A percentile compares a stretch with the other conserved stretches of the same genome.
Conservation (phyloP, 73 alveolate genomes). For the Blepharisma stoltei region DNA sequence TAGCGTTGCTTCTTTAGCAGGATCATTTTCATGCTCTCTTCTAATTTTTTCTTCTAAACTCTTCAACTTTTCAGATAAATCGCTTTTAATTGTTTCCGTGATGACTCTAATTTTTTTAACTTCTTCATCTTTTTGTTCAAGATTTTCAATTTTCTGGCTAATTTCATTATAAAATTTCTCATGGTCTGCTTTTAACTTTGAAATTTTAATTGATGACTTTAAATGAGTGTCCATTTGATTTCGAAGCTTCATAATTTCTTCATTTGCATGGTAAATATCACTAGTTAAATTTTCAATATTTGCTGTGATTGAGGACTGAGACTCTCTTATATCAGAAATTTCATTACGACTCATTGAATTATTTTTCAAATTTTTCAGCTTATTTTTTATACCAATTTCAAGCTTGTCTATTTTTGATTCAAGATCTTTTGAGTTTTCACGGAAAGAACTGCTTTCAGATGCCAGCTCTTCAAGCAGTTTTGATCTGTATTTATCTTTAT, state of each 20-base stretch:
- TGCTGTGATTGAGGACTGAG: neutral
- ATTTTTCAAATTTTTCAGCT: constrained; percentile 1
- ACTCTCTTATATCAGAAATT: neutral
- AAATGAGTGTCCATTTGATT: neutral
- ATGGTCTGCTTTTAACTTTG: neutral
- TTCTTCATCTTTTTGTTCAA: neutral
- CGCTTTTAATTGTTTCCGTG: neutral
- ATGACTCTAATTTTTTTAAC: neutral
- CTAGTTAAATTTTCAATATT: neutral
- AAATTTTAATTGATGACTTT: neutral
- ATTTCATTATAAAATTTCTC: neutral
- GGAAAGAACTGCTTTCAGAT: neutral
- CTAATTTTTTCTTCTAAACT: neutral
- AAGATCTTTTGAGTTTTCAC: neutral
- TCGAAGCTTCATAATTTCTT: neutral
- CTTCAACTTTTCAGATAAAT: neutral
- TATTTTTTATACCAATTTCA: constrained; percentile 1
- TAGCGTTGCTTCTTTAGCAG: neutral
- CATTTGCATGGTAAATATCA: neutral
- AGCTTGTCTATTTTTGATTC: neutral
- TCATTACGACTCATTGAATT: neutral
- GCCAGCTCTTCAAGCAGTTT: neutral
- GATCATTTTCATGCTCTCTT: neutral
- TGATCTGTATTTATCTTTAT: neutral
- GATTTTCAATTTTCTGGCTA: neutral